Percentiles rank a stretch among this genome's conserved stretches.
Conservation (phyloP, 192 early-diverging fungal genomes). For the Entrophospora sp. region DNA sequence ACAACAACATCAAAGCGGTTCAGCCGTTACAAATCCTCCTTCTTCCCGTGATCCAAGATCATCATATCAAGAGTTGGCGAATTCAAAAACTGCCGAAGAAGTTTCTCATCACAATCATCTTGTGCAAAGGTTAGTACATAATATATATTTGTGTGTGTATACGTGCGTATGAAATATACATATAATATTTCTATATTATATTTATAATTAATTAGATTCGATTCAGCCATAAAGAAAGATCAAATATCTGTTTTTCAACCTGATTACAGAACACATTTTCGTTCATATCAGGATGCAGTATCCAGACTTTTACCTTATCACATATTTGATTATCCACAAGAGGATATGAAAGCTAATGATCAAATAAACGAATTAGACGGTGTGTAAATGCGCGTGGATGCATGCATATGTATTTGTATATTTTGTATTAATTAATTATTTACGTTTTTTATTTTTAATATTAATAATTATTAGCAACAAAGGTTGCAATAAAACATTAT, state of each 20-base stretch:
- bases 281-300: slow-evolving; percentile 48
- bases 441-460: not conserved
- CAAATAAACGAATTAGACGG: slow-evolving; percentile 18
- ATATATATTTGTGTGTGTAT: not conserved
- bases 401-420: not conserved
- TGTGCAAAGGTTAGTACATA: not conserved
- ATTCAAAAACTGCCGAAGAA: too few species aligned
- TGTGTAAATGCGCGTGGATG: not conserved
- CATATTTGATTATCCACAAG: slow-evolving; percentile 58
- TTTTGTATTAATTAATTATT: not conserved
- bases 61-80: too few species aligned
- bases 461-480: slow-evolving; percentile 1
- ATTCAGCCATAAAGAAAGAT: slow-evolving; percentile 16
- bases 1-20: too few species aligned
- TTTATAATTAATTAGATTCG: slow-evolving; percentile 4
- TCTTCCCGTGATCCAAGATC: too few species aligned
- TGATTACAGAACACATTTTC: slow-evolving; percentile 57
- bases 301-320: slow-evolving; percentile 65
- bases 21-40: too few species aligned
- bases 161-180: not conserved
- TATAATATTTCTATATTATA: not conserved
- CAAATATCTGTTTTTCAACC: slow-evolving; percentile 25
- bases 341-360: slow-evolving; percentile 31
- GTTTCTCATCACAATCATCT: too few species aligned
- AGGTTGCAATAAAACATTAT: not conserved